Evolutionary conservation across 2,329 filamentous ascomycete genomes (phyloP).

Genomic region (Aureobasidium vineae): DNA sequence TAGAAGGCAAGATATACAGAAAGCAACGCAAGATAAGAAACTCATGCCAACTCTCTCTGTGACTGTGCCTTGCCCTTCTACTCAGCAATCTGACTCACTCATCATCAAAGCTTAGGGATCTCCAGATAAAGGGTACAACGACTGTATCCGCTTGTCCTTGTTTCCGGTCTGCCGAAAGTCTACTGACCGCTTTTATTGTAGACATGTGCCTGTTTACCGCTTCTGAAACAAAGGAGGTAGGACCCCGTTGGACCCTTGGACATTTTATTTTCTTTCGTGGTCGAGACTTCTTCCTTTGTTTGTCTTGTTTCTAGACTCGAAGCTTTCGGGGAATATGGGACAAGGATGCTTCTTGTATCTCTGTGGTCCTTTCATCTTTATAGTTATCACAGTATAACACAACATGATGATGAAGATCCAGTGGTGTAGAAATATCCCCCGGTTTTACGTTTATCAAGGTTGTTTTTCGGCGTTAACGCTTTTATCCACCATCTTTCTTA

Average conservation of each 20-base stretch:
- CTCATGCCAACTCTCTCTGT: not conserved
- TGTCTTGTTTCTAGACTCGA: not conserved
- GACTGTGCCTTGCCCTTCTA: not conserved
- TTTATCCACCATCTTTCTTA: not conserved
- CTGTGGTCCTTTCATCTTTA: too few species aligned
- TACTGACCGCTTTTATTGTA: not conserved
- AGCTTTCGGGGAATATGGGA: not conserved
- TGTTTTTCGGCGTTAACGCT: conserved; percentile 11
- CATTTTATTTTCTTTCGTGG: not conserved
- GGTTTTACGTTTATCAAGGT: not conserved
- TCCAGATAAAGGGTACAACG: not conserved
- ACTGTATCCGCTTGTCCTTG: not conserved
- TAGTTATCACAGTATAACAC: too few species aligned
- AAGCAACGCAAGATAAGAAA: not conserved
- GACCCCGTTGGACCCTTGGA: not conserved
- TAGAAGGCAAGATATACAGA: not conserved
- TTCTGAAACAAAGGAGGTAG: not conserved
- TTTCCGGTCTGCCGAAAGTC: not conserved
- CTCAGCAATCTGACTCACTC: not conserved
- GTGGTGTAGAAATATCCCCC: not conserved
- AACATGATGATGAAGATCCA: too few species aligned
- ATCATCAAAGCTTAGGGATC: conserved; percentile 3
- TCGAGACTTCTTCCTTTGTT: not conserved
- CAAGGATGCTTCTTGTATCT: too few species aligned
- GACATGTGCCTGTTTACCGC: not conserved